Base-by-base conservation (phyloP, 192 early-diverging fungal genomes). In the Powellomyces hirtus region DNA sequence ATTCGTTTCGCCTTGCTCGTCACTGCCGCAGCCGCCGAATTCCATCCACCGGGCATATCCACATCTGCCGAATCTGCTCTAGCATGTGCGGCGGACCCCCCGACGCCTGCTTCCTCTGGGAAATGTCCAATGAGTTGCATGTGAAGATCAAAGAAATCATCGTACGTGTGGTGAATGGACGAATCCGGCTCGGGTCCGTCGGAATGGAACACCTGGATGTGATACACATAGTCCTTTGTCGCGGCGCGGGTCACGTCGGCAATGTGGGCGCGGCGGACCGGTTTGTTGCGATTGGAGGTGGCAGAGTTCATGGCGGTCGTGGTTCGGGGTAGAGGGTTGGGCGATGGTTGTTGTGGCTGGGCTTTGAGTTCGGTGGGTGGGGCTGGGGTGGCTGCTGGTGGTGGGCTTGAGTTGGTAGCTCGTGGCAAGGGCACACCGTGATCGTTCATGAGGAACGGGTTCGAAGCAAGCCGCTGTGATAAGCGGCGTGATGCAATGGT, bases 91-190 rank as follows among this genome's bases (percentile, higher is more conserved):
- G 29, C 5, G 4, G 38, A 36, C 0, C 55, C 42, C 26, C 52
- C 38, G 11, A 84, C 71, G 7, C 84, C 84, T 20, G 79, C 84
- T 38, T 79, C 81, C 36, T 81, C 82, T 31, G 84, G 84, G 64
- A 85, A 85, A 40, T 85, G 77, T 26, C 82, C 82, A 26, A 85
- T 37, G 24, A 85, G 70, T 52, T 81, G 71, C 69, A 84, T 61
- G 64, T 85, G 84, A 20, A 84, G 69, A 38, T 84, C 82, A 65
- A 85, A 84, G 63, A 84, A 84, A 37, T 85, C 82, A 18, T 77
- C 78, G 62, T 77, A 80, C 6, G 73, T 78, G 46, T 79, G 76
- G 34, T 68, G 68, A 46, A 77, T 74, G 26, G 16, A 18, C 2
- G 46, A 18, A 18, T 3, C n/a, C n/a, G n/a, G n/a, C 26, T 24